A percentile compares a stretch with the other conserved stretches of the same genome.
Evolutionary conservation across 2,329 filamentous ascomycete species (phyloP).

Genomic region (Nothophoma quercina): DNA sequence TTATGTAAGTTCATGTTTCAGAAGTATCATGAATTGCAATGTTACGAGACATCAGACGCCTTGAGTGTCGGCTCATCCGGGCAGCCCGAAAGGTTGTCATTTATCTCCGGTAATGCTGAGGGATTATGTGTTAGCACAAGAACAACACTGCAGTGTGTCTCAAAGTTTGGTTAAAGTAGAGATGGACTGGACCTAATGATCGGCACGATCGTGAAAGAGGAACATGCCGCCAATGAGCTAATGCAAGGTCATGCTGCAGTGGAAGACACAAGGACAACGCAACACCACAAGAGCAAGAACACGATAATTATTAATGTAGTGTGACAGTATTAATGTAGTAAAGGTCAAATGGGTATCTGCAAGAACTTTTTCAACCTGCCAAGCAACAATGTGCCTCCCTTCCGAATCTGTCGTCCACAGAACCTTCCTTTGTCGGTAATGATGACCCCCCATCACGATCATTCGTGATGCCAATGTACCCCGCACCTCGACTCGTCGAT

Average conservation of each 20-base stretch:
- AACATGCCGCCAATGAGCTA: background rate
- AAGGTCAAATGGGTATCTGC: constrained; percentile 18
- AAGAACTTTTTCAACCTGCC: constrained; percentile 11
- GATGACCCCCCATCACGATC: constrained; percentile 1
- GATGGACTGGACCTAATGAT: background rate
- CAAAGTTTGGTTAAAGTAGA: background rate
- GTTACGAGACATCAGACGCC: constrained; percentile 7
- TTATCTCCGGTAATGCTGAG: constrained; percentile 7
- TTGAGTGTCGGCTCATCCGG: background rate
- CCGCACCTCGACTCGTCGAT: constrained; percentile 14
- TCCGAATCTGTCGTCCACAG: background rate
- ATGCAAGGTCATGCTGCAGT: background rate
- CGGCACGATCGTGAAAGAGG: background rate
- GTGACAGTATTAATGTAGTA: constrained; percentile 13
- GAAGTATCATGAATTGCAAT: constrained; percentile 5
- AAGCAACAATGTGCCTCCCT: constrained; percentile 3
- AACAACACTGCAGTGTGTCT: background rate
- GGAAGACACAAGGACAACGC: background rate
- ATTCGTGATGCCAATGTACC: too few relatives aligned
- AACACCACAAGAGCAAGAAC: background rate
- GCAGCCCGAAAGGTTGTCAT: background rate
- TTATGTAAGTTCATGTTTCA: constrained; percentile 12
- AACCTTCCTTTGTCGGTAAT: constrained; percentile 6
- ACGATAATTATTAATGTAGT: background rate
- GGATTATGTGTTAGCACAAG: too few relatives aligned